Base-by-base conservation (phyloP, 2,329 filamentous ascomycete genomes). In the Ustilaginoidea virens region DNA sequence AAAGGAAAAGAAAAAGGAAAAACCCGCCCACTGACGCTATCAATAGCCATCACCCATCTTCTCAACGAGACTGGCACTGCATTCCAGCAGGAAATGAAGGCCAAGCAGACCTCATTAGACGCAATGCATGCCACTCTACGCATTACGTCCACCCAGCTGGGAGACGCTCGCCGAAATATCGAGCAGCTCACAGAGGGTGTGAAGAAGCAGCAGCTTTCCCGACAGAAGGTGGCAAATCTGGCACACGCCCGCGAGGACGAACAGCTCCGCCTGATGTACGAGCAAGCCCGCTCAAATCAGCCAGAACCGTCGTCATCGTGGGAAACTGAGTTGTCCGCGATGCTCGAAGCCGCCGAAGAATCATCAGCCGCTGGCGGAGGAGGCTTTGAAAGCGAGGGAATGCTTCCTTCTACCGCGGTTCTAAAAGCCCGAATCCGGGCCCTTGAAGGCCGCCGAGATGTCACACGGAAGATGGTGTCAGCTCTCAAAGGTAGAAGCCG, bases 61-160 rank as follows among this genome's bases (percentile, higher is more conserved):
- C 65, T 98, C 14, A 74, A 72, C 24, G 75, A 85, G 40, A 80
- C 85, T 5, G 74, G 85, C 28, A 66, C 74, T 24, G 74, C 82
- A 25, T 87, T 94, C 48, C 77, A 81, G 32, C 63, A 73, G 27
- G 81, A 87, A 49, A 72, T 93, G 37, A 79, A 77, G 41, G 65
- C 77, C 25, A 93, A 93, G 48, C 86, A 94, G 55, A 66, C 77
- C 28, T 69, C 75, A 17, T 77, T 96, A 30, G 85, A 94, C 46
- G 66, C 74, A 11, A 73, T 92, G 20, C 87, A 94, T 51, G 62
- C 70, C 23, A 75, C 78, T 16, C 75, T 98, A 29, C 78, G 83
- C 27, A 77, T 81, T 32, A 76, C 82, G 2, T 90, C 85, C 2
- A 68, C 76, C 13, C 72, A 80, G 36, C 69, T 93, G 18, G 75